A percentile compares a stretch with the other conserved stretches of the same genome.
phyloP scores from a whole-genome alignment of 805 yeast species.

The Candida schatavii region DNA sequence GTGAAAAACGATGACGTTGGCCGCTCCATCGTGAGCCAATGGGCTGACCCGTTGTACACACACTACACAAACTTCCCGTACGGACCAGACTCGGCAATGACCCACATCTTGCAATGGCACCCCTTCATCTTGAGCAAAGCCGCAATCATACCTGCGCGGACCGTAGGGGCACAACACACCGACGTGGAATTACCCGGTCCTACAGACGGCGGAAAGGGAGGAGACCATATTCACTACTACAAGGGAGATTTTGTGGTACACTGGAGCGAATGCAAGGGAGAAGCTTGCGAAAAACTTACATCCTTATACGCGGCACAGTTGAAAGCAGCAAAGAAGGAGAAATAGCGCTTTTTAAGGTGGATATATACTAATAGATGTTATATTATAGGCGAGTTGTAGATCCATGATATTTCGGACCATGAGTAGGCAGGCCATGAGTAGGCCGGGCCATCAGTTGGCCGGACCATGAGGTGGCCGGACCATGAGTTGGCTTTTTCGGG shows the following conservation, averaged over 20 bases:
- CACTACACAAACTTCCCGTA: constrained; percentile 59
- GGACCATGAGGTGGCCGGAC: too few species aligned
- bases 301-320: constrained; percentile 18
- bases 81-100: constrained; percentile 64
- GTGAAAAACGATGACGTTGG: constrained; percentile 64
- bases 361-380: too few species aligned
- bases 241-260: constrained; percentile 68
- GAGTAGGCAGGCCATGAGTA: too few species aligned
- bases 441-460: too few species aligned
- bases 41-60: constrained; percentile 73
- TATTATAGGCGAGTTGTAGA: too few species aligned
- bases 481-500: too few species aligned
- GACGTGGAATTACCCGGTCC: constrained; percentile 11
- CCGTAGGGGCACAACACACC: constrained; percentile 30
- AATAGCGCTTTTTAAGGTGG: too few species aligned
- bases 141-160: constrained; percentile 59
- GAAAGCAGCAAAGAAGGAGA: constrained; percentile 3
- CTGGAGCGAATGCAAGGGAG: constrained; percentile 55
- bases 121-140: constrained; percentile 73
- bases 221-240: constrained; percentile 50
- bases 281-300: constrained; percentile 52
- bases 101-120: constrained; percentile 96
- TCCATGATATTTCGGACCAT: too few species aligned
- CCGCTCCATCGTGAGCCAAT: constrained; percentile 68
- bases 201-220: constrained; percentile 26